Evolutionary conservation across 75 land plant genomes (phyloP).

Genomic region (Picea sitchensis): DNA sequence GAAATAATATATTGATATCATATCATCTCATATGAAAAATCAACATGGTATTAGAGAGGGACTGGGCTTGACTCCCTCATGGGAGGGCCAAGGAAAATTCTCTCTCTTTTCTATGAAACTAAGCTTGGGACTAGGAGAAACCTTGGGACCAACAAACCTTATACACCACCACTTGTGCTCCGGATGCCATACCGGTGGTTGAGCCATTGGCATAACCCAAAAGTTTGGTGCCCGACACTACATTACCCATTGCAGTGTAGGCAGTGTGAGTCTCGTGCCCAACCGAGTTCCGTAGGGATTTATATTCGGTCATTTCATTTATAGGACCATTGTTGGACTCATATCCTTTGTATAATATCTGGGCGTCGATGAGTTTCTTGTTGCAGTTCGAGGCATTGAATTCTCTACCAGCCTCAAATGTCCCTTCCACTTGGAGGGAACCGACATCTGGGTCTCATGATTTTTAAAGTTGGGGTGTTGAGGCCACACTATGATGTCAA

Average conservation of each 20-base stretch:
- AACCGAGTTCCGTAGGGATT: constrained; percentile 69
- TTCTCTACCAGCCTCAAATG: too few relatives aligned
- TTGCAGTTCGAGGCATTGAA: constrained; percentile 45
- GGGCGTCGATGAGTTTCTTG: constrained; percentile 60
- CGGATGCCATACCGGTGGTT: constrained; percentile 68
- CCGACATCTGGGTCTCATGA: too few relatives aligned
- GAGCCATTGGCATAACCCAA: constrained; percentile 22
- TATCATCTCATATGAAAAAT: too few relatives aligned
- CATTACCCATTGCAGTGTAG: constrained; percentile 5
- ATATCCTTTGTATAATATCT: constrained; percentile 52
- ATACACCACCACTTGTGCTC: constrained; percentile 71
- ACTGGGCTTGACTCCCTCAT: too few relatives aligned
- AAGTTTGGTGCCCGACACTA: constrained; percentile 45
- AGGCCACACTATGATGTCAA: too few relatives aligned
- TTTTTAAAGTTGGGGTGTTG: too few relatives aligned
- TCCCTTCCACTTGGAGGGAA: too few relatives aligned
- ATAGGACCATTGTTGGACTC: constrained; percentile 38
- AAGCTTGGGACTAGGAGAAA: too few relatives aligned
- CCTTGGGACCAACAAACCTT: constrained; percentile 97
- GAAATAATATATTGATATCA: too few relatives aligned
- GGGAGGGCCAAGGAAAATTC: too few relatives aligned
- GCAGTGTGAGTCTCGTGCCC: constrained; percentile 32
- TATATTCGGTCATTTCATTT: constrained; percentile 51
- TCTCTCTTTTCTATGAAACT: too few relatives aligned
- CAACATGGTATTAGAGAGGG: too few relatives aligned